Base-by-base conservation (phyloP, 129 eudicot species). In the Pittosporum tobira region DNA sequence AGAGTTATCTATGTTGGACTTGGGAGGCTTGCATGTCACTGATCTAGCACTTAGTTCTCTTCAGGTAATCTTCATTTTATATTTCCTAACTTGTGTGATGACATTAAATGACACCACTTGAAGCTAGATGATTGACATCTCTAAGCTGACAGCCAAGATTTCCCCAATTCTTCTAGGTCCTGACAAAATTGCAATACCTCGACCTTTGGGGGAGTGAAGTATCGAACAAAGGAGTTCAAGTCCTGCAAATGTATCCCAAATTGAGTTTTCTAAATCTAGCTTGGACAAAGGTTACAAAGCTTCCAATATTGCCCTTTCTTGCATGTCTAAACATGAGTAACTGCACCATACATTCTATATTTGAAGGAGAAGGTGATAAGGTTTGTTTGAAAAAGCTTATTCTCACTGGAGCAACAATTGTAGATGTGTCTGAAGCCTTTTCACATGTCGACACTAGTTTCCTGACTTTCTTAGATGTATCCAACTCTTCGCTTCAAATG, bases 121-220 rank as follows among this genome's bases (percentile, higher is more conserved):
- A 56, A 56, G 61, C 27, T 19, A 4, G 15, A 54, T 30, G 6
- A 19, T 52, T 25, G 14, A 56, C 30, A 15, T 34, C 30, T 5
- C 3, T 15, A 53, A 28, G 7, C 28, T 57, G 26, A 36, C 22
- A 28, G 48, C 16, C n/a, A 5, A 52, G 45, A 18, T 42, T 40
- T 49, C 3, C n/a, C 12, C 11, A 40, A 36, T 53, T 36, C 45
- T 66, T 56, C 58, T 55, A 93, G 99, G 88, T 58, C 42, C 83
- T 93, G 67, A 81, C 68, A 40, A 81, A 81, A n/a, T 73, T 93
- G 58, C 82, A 79, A 50, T 71, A 84, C 77, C 79, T 93, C 44
- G 99, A 93, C 70, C 66, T 93, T 6, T 93, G 99, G 96, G 96
- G 99, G 51, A 84, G 82, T 75, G 77, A 75, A 61, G 68, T 93